Conservation (phyloP, 2,329 filamentous ascomycete genomes). For the Pseudopithomyces chartarum region DNA sequence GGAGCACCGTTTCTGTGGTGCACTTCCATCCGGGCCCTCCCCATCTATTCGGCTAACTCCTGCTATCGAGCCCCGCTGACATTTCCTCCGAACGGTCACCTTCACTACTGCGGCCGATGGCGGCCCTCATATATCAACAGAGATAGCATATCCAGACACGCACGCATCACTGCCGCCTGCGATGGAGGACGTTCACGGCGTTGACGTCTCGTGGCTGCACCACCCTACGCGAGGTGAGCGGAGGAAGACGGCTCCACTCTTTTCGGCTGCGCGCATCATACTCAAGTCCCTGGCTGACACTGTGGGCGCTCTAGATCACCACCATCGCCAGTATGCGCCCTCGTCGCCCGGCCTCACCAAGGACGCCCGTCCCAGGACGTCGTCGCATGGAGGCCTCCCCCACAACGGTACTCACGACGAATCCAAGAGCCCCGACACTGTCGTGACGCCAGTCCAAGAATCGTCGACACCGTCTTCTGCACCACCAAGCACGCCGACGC, state of each 20-base stretch:
- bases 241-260: conserved; percentile 26
- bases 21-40: conserved; percentile 5
- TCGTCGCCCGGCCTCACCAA: conserved; percentile 40
- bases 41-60: conserved; percentile 31
- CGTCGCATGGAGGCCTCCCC: conserved; percentile 38
- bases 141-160: conserved; percentile 23
- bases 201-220: conserved; percentile 93
- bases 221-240: conserved; percentile 77
- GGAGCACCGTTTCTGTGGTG: neutral
- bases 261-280: conserved; percentile 21
- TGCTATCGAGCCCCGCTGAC: conserved; percentile 35
- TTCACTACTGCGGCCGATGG: conserved; percentile 26
- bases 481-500: conserved; percentile 19
- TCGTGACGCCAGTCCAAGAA: conserved; percentile 33
- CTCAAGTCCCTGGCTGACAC: conserved; percentile 25
- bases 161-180: conserved; percentile 20
- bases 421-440: conserved; percentile 20
- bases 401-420: conserved; percentile 20
- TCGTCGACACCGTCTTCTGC: conserved; percentile 25
- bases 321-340: conserved; percentile 44
- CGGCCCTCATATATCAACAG: conserved; percentile 23
- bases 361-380: conserved; percentile 43
- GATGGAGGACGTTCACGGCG: conserved; percentile 81
- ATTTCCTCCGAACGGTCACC: conserved; percentile 19
- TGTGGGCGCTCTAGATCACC: conserved; percentile 33